Conservation (phyloP, 2,329 filamentous ascomycete species). For the Fusarium sp. region DNA sequence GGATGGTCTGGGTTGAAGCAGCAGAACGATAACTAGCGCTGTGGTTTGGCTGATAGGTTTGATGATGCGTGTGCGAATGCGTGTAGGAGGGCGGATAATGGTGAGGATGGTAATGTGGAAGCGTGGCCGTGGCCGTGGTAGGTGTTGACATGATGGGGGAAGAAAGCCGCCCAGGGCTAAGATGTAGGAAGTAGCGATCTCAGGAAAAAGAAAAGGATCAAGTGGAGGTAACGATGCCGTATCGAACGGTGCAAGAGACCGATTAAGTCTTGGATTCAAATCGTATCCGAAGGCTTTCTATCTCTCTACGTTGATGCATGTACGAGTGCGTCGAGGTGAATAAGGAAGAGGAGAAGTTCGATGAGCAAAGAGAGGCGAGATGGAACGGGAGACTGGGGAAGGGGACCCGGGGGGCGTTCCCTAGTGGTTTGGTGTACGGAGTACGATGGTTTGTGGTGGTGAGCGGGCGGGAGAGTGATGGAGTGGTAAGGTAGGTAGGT, state of each 20-base stretch:
- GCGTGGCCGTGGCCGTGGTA: conserved; percentile 77
- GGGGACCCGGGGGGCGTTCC: conserved; percentile 28
- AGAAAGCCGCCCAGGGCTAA: conserved; percentile 41
- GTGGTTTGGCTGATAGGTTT: conserved; percentile 43
- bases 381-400: conserved; percentile 34
- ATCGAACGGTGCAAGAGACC: conserved; percentile 33
- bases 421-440: conserved; percentile 27
- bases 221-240: conserved; percentile 22
- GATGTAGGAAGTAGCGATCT: conserved; percentile 24
- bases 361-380: conserved; percentile 38
- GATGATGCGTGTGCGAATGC: conserved; percentile 51
- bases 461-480: conserved; percentile 5
- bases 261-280: conserved; percentile 29
- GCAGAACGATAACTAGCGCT: conserved; percentile 45
- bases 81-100: conserved; percentile 66
- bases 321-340: conserved; percentile 16
- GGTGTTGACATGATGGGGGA: conserved; percentile 76
- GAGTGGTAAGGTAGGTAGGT: not conserved
- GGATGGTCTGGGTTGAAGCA: conserved; percentile 41
- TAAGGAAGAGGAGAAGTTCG: conserved; percentile 33
- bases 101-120: conserved; percentile 73
- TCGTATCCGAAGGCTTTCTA: conserved; percentile 25
- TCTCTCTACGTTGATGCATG: conserved; percentile 17
- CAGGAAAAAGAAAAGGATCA: conserved; percentile 20
- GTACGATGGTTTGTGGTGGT: conserved; percentile 32